phyloP scores from a whole-genome alignment of 2,329 filamentous ascomycete genomes.

The Beauveria asiatica region DNA sequence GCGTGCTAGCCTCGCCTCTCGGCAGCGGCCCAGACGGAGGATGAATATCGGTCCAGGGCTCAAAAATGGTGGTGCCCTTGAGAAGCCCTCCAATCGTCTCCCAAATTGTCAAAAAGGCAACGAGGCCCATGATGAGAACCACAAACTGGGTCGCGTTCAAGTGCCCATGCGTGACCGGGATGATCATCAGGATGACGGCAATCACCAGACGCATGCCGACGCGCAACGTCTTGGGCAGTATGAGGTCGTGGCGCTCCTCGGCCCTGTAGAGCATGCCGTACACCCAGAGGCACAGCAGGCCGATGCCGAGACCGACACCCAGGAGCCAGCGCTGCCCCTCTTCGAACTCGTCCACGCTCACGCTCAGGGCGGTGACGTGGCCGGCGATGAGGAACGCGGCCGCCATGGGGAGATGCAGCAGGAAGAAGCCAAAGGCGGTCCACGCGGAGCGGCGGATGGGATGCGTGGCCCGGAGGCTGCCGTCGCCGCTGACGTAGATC shows the following conservation, averaged over 20 bases:
- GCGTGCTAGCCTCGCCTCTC: slow-evolving; percentile 12
- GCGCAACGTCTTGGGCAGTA: slow-evolving; percentile 26
- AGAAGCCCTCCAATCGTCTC: slow-evolving; percentile 31
- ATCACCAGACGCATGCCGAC: slow-evolving; percentile 27
- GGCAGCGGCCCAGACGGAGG: slow-evolving; percentile 16
- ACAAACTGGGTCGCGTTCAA: slow-evolving; percentile 27
- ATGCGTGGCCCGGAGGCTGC: slow-evolving; percentile 33
- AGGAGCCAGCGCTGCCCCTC: slow-evolving; percentile 38
- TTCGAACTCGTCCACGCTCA: slow-evolving; percentile 29
- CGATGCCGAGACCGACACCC: slow-evolving; percentile 36
- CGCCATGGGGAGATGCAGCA: slow-evolving; percentile 36
- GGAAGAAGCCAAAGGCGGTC: slow-evolving; percentile 36
- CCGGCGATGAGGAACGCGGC: slow-evolving; percentile 39
- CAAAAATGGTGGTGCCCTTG: slow-evolving; percentile 23
- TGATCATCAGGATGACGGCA: slow-evolving; percentile 24
- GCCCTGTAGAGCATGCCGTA: slow-evolving; percentile 33
- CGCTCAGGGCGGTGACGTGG: slow-evolving; percentile 34
- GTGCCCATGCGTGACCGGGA: slow-evolving; percentile 28
- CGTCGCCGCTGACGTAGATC: slow-evolving; percentile 41
- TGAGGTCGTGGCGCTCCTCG: slow-evolving; percentile 25
- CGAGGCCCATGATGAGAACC: slow-evolving; percentile 33
- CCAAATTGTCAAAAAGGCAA: slow-evolving; percentile 34
- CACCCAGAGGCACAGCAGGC: slow-evolving; percentile 35
- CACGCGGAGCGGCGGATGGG: slow-evolving; percentile 35
- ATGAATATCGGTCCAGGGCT: slow-evolving; percentile 24